Base-by-base conservation (phyloP, 768 basidiomycete species). In the Imleria badia region DNA sequence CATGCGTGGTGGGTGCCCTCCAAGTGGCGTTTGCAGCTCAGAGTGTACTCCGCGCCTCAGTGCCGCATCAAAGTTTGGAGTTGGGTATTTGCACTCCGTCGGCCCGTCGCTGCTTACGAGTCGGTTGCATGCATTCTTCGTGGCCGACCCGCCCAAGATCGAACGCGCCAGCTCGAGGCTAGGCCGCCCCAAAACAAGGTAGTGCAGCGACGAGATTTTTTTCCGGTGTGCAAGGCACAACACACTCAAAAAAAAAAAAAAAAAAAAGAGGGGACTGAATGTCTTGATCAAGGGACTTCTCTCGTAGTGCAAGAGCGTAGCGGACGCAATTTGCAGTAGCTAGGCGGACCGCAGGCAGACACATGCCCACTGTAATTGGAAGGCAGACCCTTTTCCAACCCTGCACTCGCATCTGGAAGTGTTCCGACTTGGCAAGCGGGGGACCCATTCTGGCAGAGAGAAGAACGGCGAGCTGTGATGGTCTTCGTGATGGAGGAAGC, bases 291-390 rank as follows among this genome's bases (percentile, higher is more conserved):
- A 46, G 51, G 52, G 45, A 40, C 55, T 66, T 65, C 66, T 57
- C 48, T 58, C 46, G 49, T 65, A 59, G 64, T 45, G 55, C 48
- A 47, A 29, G 48, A 60, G 62, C 41, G 53, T 56, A 52, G 60
- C 66, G 63, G 66, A 58, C 48, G 57, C 66, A 67, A 66, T 66
- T 58, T 53, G 35, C 22, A 59, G 56, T 54, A 52, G 52, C 33
- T 57, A 60, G 54, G 61, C 61, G 61, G 55, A 60, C 63, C 68
- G 66, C 66, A 68, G 63, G 68, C 52, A 70, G 59, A 70, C 56
- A 59, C 66, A 56, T 68, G 63, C 51, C 56, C 49, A 26, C 40
- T 50, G 45, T 58, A 51, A 54, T 48, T 49, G 59, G 56, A 56
- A 63, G 54, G 59, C 14, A 56, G 57, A 61, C 52, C 63, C 60